Evolutionary conservation across 345 rosid species (phyloP), one percentile per base, ranked within the genome.

Genomic region (Carallia pectinifolia): DNA sequence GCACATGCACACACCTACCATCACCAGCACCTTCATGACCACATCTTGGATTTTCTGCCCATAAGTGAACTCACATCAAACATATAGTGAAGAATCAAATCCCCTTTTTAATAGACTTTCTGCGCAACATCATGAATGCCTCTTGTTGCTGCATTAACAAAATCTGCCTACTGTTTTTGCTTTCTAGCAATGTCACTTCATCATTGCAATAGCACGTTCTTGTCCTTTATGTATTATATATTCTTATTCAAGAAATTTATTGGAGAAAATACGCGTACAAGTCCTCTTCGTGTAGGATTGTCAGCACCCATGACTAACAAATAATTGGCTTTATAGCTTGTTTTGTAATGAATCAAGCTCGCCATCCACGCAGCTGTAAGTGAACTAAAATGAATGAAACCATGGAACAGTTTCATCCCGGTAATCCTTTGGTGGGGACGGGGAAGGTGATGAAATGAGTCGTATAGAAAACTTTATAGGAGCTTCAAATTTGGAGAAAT

Each of bases 121-220:
- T 77, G 71, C 74, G 67, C 71, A 69, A 64, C 17, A 54, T 58
- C 60, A 59, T 18, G 74, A 60, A 70, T 48, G 52, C 63, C 66
- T 72, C 64, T 71, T 58, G 58, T 71, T 62, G 13, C 47, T 19
- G 29, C 38, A 63, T 30, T 56, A 60, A 58, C 31, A 39, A 67
- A 37, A n/a, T 7, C 33, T 4, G 6, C 17, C 71, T 64, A 59
- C 39, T 58, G 30, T 29, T 33, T 70, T 13, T 61, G 36, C 44
- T 70, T 34, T 55, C 44, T 53, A 58, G 10, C 40, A 54, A 59
- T 61, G 65, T 55, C 52, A 69, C 72, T 47, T 10, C 60, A 68
- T 78, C 75, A 70, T 78, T 65, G 52, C 75, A 53, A 18, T 67
- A 6, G 6, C 18, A 17, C 34, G 64, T 54, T 68, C 40, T 37